These are phyloP conservation scores for Agapanthus africanus DNA, from an alignment of 106 monocot species.

Conservation along the genomic window DNA sequence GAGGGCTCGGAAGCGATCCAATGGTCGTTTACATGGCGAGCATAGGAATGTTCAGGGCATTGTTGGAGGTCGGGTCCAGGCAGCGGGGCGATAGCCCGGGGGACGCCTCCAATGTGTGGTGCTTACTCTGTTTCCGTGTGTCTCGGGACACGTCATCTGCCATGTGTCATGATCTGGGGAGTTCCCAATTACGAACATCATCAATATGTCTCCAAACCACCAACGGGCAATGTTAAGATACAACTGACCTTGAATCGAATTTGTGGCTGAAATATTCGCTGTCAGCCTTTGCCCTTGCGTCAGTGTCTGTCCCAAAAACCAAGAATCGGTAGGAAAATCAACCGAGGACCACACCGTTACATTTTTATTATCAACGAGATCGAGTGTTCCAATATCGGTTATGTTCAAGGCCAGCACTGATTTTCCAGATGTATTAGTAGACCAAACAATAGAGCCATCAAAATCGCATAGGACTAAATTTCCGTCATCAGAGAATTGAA, in stretches of 20 bases:
- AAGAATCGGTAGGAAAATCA: constrained; percentile 36
- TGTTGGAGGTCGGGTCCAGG: too few species aligned
- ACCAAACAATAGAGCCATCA: constrained; percentile 31
- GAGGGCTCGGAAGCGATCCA: too few species aligned
- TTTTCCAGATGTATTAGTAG: constrained; percentile 27
- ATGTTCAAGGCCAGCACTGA: constrained; percentile 27
- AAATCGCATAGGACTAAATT: constrained; percentile 38
- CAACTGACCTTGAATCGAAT: constrained; percentile 7
- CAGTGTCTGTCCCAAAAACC: constrained; percentile 36
- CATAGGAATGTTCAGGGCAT: too few species aligned
- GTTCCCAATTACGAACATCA: too few species aligned
- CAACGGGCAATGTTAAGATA: constrained; percentile 9
- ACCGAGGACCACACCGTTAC: constrained; percentile 37
- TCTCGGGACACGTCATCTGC: too few species aligned
- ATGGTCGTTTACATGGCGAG: too few species aligned
- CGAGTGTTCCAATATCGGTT: constrained; percentile 31
- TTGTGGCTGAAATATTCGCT: constrained; percentile 12
- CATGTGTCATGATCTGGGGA: too few species aligned
- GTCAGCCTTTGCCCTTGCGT: constrained; percentile 15
- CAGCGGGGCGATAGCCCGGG: too few species aligned
- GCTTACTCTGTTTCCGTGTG: too few species aligned
- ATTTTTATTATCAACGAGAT: constrained; percentile 21
- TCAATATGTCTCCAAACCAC: constrained; percentile 11
- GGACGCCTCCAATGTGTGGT: too few species aligned
- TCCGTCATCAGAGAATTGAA: constrained; percentile 33